Percentiles rank a stretch among this genome's conserved stretches.
phyloP scores from a whole-genome alignment of 2,329 filamentous ascomycete genomes.

The Calonectria pseudoturangicola region DNA sequence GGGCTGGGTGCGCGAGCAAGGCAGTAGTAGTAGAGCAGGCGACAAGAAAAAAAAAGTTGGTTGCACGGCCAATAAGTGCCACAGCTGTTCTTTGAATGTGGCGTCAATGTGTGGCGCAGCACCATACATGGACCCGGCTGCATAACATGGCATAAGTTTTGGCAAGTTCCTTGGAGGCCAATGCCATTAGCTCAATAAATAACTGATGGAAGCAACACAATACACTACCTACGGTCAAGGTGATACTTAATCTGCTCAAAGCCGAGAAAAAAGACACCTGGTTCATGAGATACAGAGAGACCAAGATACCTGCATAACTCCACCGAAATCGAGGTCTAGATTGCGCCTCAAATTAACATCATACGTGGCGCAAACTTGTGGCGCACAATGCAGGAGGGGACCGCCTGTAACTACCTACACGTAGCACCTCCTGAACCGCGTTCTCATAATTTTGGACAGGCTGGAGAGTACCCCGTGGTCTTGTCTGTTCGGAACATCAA shows the following conservation, averaged over 20 bases:
- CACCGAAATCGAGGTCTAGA: neutral
- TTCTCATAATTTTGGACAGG: constrained; percentile 50
- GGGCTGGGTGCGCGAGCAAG: constrained; percentile 40
- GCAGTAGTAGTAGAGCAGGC: constrained; percentile 24
- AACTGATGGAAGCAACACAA: too few species aligned
- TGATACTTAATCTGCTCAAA: too few species aligned
- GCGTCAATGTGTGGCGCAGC: constrained; percentile 3
- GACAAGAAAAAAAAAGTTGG: constrained; percentile 50
- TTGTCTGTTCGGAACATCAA: constrained; percentile 39
- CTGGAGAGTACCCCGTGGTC: constrained; percentile 47
- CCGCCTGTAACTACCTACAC: constrained; percentile 32
- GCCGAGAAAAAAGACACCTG: neutral
- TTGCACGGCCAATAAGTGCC: constrained; percentile 49
- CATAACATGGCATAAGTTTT: too few species aligned
- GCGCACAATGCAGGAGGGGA: constrained; percentile 32
- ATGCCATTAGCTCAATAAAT: too few species aligned
- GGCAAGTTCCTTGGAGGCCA: too few species aligned
- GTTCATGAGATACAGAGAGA: neutral
- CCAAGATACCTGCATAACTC: neutral
- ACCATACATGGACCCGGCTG: too few species aligned
- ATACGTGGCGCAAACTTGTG: constrained; percentile 41
- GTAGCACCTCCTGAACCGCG: constrained; percentile 51
- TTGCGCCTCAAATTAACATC: constrained; percentile 1
- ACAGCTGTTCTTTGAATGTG: constrained; percentile 34
- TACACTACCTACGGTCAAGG: too few species aligned